Percentiles rank a stretch among this genome's conserved stretches.
phyloP scores from a whole-genome alignment of 371 early-diverging fungal genomes.

The Lichtheimia hyalospora region DNA sequence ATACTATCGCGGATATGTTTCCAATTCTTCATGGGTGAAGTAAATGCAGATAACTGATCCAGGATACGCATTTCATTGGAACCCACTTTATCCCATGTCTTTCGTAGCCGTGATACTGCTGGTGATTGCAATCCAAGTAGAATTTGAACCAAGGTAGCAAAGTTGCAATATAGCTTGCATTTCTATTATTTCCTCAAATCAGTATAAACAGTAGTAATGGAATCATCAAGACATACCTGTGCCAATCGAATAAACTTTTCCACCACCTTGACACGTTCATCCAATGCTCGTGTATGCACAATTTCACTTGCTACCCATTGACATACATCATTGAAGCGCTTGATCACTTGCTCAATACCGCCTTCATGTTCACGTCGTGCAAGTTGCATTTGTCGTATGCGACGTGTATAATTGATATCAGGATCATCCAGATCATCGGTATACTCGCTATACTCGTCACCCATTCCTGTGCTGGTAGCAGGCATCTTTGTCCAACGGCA shows the following conservation, averaged over 20 bases:
- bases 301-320: conserved; percentile 77
- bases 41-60: conserved; percentile 57
- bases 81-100: conserved; percentile 62
- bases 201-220: no score
- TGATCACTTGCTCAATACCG: conserved; percentile 61
- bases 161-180: conserved; percentile 65
- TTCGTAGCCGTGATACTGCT: conserved; percentile 56
- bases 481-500: conserved; percentile 61
- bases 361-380: conserved; percentile 18
- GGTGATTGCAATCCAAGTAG: conserved; percentile 64
- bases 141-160: conserved; percentile 63
- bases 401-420: conserved; percentile 17
- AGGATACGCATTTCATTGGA: conserved; percentile 49
- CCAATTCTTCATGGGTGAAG: conserved; percentile 58
- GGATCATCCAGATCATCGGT: conserved; percentile 8
- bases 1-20: conserved; percentile 62
- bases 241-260: conserved; percentile 78
- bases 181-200: conserved; percentile 30
- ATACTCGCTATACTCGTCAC: conserved; percentile 8
- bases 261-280: conserved; percentile 61
- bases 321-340: conserved; percentile 69
- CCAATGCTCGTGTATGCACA: conserved; percentile 49
- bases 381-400: conserved; percentile 14
- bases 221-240: conserved; percentile 38
- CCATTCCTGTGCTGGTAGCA: not conserved